These are phyloP conservation scores for Malassezia globosa DNA, from an alignment of 1,284 basidiomycete genomes.

Conservation along the genomic window DNA sequence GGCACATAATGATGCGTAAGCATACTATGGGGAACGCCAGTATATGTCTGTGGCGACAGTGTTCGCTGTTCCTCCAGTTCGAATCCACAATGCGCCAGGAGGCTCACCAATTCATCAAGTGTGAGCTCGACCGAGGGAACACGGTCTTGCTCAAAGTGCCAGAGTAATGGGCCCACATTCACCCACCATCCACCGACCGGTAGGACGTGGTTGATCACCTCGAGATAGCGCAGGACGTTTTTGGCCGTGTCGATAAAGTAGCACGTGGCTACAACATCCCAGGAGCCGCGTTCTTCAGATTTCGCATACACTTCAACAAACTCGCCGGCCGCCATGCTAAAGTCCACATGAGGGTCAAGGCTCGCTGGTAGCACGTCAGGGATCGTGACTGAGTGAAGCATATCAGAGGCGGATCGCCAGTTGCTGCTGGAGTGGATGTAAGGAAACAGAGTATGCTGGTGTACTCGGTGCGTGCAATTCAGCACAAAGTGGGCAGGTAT, in stretches of 20 bases:
- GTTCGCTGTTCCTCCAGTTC: constrained; percentile 65
- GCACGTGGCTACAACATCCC: constrained; percentile 83
- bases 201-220: constrained; percentile 39
- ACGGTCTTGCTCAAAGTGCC: constrained; percentile 86
- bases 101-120: constrained; percentile 70
- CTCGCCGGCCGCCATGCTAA: constrained; percentile 46
- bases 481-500: constrained; percentile 43
- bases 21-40: constrained; percentile 70
- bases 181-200: constrained; percentile 39
- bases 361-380: constrained; percentile 39
- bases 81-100: constrained; percentile 70
- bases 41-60: constrained; percentile 69
- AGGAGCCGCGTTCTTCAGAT: constrained; percentile 59
- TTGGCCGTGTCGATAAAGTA: constrained; percentile 88
- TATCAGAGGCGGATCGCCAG: constrained; percentile 30
- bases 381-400: constrained; percentile 30
- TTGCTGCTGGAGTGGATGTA: constrained; percentile 41
- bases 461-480: constrained; percentile 27
- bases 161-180: constrained; percentile 67
- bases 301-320: constrained; percentile 38
- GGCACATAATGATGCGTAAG: constrained; percentile 75
- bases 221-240: constrained; percentile 40
- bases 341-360: constrained; percentile 30
- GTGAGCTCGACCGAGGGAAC: constrained; percentile 67
- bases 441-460: constrained; percentile 37